phyloP scores from a whole-genome alignment of 2,329 filamentous ascomycete genomes.

The Pseudopyrenochaeta lycopersici region DNA sequence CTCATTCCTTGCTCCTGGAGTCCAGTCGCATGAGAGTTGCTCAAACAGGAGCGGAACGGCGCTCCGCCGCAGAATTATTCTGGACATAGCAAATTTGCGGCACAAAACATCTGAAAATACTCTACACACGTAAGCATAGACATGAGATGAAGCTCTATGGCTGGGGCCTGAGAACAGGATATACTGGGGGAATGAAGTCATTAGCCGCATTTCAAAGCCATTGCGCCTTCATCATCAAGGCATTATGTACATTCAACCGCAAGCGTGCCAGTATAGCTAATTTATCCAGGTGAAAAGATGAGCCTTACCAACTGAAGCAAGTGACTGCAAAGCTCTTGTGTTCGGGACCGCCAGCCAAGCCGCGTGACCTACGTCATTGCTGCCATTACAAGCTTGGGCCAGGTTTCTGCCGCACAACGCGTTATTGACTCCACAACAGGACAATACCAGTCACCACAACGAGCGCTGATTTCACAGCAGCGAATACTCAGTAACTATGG shows the following conservation, averaged over 20 bases:
- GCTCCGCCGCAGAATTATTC: background rate
- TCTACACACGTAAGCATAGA: background rate
- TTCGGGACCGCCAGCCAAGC: conserved; percentile 3
- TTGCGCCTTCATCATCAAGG: background rate
- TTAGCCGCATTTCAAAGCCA: background rate
- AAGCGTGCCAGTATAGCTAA: background rate
- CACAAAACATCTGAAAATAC: background rate
- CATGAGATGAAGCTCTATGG: background rate
- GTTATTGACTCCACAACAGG: conserved; percentile 11
- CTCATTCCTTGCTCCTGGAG: conserved; percentile 97
- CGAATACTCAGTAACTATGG: conserved; percentile 65
- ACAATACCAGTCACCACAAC: conserved; percentile 18
- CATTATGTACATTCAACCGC: background rate
- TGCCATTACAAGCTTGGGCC: conserved; percentile 37
- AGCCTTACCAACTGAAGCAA: background rate
- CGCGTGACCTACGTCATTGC: conserved; percentile 40
- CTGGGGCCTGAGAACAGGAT: background rate
- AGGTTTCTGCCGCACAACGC: conserved; percentile 12
- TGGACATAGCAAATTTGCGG: background rate
- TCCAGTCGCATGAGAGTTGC: conserved; percentile 74
- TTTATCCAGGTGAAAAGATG: background rate
- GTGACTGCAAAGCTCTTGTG: background rate
- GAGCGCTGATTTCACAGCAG: conserved; percentile 7
- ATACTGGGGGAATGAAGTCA: background rate
- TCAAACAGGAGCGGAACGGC: background rate